Evolutionary conservation across 2,329 filamentous ascomycete species (phyloP), one percentile per base, ranked within the genome.

Genomic region (Pseudomassariella vexata): DNA sequence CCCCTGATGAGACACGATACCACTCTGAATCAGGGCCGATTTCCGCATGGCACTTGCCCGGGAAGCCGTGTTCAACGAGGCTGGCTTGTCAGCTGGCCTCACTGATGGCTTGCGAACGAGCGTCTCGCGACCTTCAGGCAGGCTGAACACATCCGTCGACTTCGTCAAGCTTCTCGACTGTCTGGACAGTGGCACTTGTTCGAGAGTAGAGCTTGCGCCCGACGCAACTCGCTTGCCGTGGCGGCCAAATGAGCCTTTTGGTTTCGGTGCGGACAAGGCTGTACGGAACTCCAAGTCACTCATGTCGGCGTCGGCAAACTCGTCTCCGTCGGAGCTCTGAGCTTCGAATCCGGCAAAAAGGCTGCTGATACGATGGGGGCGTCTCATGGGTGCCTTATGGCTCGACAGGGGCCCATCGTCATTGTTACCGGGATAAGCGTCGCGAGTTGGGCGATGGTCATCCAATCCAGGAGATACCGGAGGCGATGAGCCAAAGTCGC

Each of bases 311-410:
- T 80, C 76, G 19, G 57, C 64, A 53, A 79, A 79, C 18, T 82
- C 76, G 24, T 81, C 76, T 3, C 53, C 65, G 26, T 79, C 79
- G 6, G 80, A 81, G 48, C 78, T 86, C 26, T 67, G 69, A 9
- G 76, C 76, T 28, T 90, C 85, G 44, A 94, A 92, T 0, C 85
- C 85, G 19, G 85, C 84, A 56, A 92, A 92, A n/a, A 94, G 65
- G 51, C 85, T 92, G 57, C 84, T 90, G 29, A 85, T 80, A 34
- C 85, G 73, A 49, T 84, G 79, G 1, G 85, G 83, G 11, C 81
- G 73, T 38, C 80, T 73, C 51, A 83, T 67, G 2, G 78, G 73
- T 3, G 70, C 68, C 32, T 68, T 73, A 10, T 75, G 68, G 34
- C 57, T 63, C 2, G 79, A 78, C 24, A 88, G 60, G 2, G 84